phyloP scores from a whole-genome alignment of 768 basidiomycete genomes.

The Trametes meyenii region DNA sequence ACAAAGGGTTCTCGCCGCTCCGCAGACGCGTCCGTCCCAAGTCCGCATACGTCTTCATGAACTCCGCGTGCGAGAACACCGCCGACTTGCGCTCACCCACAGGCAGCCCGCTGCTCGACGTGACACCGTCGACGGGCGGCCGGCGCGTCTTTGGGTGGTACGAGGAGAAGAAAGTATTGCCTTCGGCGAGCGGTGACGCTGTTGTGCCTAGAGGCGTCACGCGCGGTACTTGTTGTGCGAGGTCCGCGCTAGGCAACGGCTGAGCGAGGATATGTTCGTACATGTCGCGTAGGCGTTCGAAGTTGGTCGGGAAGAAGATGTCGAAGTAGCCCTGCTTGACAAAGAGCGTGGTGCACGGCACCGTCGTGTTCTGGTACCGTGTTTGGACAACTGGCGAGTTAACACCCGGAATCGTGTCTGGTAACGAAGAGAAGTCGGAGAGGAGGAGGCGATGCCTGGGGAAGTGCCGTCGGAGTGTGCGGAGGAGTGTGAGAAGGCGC shows the following conservation, averaged over 20 bases:
- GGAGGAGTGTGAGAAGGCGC: slow-evolving; percentile 81
- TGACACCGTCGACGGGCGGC: slow-evolving; percentile 66
- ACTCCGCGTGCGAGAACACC: slow-evolving; percentile 88
- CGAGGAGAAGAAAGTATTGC: slow-evolving; percentile 74
- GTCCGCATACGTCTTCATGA: slow-evolving; percentile 84
- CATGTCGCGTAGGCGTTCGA: slow-evolving; percentile 82
- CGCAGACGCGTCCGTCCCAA: slow-evolving; percentile 66
- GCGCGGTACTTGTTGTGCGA: slow-evolving; percentile 37
- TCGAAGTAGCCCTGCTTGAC: slow-evolving; percentile 97
- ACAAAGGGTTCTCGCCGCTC: slow-evolving; percentile 87
- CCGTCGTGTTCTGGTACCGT: slow-evolving; percentile 78
- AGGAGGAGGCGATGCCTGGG: slow-evolving; percentile 93
- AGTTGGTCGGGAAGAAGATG: slow-evolving; percentile 97
- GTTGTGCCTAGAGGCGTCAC: slow-evolving; percentile 55
- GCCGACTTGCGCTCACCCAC: slow-evolving; percentile 80
- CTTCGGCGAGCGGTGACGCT: slow-evolving; percentile 53
- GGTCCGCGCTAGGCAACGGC: slow-evolving; percentile 40
- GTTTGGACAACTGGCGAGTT: slow-evolving; percentile 96
- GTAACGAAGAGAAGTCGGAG: slow-evolving; percentile 88
- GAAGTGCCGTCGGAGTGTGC: slow-evolving; percentile 79
- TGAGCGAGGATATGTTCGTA: slow-evolving; percentile 82
- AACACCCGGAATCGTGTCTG: slow-evolving; percentile 77
- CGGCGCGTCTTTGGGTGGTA: slow-evolving; percentile 59
- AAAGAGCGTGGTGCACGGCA: slow-evolving; percentile 87
- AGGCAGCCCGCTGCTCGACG: slow-evolving; percentile 74